These are phyloP conservation scores for Solanum piurae DNA, from an alignment of 257 asterid species.

Conservation along the genomic window DNA sequence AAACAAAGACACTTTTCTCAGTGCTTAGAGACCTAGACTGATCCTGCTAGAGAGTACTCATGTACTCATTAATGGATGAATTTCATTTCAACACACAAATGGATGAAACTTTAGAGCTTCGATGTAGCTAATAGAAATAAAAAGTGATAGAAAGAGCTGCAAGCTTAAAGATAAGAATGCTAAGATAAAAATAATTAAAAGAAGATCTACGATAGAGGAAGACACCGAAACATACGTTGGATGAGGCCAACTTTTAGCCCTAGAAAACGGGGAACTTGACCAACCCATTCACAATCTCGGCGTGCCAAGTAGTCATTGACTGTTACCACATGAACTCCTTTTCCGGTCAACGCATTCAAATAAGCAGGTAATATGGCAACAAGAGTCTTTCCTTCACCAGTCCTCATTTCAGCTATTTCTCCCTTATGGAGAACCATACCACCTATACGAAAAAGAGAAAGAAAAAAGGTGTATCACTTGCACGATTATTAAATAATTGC, in stretches of 20 bases:
- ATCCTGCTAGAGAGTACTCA: neutral
- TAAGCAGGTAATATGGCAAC: conserved; percentile 95
- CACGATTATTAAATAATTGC: neutral
- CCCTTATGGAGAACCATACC: conserved; percentile 99
- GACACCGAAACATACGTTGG: conserved; percentile 66
- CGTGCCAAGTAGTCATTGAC: conserved; percentile 96
- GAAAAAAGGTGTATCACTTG: neutral
- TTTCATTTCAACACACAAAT: neutral
- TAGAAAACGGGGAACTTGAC: conserved; percentile 96
- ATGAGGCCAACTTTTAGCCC: conserved; percentile 98
- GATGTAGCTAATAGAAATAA: neutral
- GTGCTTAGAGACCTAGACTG: neutral
- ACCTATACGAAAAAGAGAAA: conserved; percentile 28
- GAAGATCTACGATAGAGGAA: neutral
- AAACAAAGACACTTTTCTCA: neutral
- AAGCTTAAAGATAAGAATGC: neutral
- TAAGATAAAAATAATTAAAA: neutral
- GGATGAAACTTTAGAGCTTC: neutral
- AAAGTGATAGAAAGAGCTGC: conserved; percentile 2
- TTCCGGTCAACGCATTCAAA: conserved; percentile 84
- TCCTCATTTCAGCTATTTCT: conserved; percentile 96
- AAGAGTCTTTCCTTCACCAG: conserved; percentile 98
- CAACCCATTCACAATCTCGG: conserved; percentile 99
- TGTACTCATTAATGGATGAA: neutral
- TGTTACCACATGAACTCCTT: conserved; percentile 89